Evolutionary conservation across 208 protist species (phyloP), one percentile per base, ranked within the genome.

Genomic region (Crithidia acanthocephali): DNA sequence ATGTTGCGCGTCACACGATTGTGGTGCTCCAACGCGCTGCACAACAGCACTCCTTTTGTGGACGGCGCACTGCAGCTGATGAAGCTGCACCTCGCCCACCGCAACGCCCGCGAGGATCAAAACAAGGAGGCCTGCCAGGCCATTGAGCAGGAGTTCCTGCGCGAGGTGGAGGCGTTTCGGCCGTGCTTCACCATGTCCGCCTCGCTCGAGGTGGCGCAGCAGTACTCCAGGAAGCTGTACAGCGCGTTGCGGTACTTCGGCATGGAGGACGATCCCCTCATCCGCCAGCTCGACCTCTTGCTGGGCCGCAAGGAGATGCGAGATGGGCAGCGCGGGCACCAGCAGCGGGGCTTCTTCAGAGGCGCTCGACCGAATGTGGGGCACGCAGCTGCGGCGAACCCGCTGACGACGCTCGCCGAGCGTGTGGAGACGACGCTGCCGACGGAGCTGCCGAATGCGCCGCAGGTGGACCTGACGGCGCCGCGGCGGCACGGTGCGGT

Each of bases 1-100:
- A 69, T 62, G 65, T 30, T 62, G 15, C 64, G 35, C 23, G 50
- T 56, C 4, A 60, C 51, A 32, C 52, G 60, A 8, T 20, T 83
- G 47, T 68, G 59, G 51, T 63, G 55, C 56, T 85, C 85, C 13
- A 87, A 57, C 16, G 64, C 81, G 10, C 74, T 90, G 32, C 85
- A 87, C 68, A 82, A 79, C 74, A 62, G 62, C 15, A 84, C 80
- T 37, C 88, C 89, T 0, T 93, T 96, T 62, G 72, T 94, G 2
- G 91, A 94, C 28, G 87, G 88, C 0, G 86, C 83, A 7, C 76
- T 96, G 22, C 91, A 96, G 74, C 78, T 96, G 13, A 73, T 91
- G 68, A 94, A 96, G 75, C 70, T 96, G 27, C 89, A 94, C 47
- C 73, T 94, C 13, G 91, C 91, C 35, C 91, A 96, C 55, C 80